These are phyloP conservation scores for Chlamydomonas schloesseri DNA, from an alignment of 139 green algal species.

Conservation along the genomic window DNA sequence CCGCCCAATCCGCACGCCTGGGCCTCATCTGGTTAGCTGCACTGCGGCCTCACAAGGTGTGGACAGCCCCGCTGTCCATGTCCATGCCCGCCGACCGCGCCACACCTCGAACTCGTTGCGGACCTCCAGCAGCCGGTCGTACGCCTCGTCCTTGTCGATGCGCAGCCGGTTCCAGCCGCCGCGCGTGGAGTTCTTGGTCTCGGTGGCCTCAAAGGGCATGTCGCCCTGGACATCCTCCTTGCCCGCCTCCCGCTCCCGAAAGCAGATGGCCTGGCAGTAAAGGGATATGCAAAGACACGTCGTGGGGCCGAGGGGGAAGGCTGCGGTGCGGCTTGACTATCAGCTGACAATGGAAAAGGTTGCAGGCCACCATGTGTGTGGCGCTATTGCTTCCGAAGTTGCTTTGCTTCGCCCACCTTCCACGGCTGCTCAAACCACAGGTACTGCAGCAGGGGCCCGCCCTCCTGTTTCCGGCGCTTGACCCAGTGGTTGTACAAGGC, in stretches of 20 bases:
- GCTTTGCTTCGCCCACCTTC: too few relatives aligned
- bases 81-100: too few relatives aligned
- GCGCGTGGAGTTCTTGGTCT: slow-evolving; percentile 49
- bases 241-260: slow-evolving; percentile 8
- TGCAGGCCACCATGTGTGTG: too few relatives aligned
- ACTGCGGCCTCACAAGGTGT: too few relatives aligned
- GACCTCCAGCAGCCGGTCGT: slow-evolving; percentile 43
- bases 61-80: too few relatives aligned
- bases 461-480: slow-evolving; percentile 40
- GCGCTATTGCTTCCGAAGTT: too few relatives aligned
- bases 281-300: too few relatives aligned
- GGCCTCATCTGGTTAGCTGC: too few relatives aligned
- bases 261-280: slow-evolving; percentile 58
- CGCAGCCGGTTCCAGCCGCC: slow-evolving; percentile 36
- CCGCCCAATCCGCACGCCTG: too few relatives aligned
- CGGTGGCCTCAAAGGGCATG: slow-evolving; percentile 53
- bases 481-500: slow-evolving; percentile 63
- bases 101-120: slow-evolving; percentile 66
- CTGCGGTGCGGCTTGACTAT: too few relatives aligned
- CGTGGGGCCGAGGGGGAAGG: too few relatives aligned
- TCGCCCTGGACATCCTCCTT: slow-evolving; percentile 45
- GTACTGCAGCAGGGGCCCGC: slow-evolving; percentile 44
- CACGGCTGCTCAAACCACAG: slow-evolving; percentile 59
- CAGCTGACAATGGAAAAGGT: too few relatives aligned
- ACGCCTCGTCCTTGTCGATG: slow-evolving; percentile 51